Evolutionary conservation across 129 eudicot species (phyloP), one percentile per base, ranked within the genome.

Genomic region (Rutidosis leptorrhynchoides): DNA sequence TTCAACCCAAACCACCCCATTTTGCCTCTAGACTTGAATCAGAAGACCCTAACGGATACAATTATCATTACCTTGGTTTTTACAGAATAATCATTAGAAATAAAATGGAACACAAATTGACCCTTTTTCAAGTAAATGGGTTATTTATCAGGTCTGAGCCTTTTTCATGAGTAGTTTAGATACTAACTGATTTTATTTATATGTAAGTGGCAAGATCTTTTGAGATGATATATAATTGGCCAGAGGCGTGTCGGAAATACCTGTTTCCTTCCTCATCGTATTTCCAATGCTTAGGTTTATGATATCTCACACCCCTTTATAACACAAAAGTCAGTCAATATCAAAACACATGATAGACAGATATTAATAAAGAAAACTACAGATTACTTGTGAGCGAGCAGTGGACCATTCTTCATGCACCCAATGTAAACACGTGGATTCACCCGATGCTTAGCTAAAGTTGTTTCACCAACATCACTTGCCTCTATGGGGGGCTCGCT

Each of bases 321-420:
- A 46, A 40, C 40, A 60, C 19, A 30, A 45, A 33, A 40, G 33
- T 14, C 22, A 32, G 46, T 58, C 51, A 22, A 46, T n/a, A 15
- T 19, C 49, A 42, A n/a, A 52, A 62, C 57, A 45, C 79, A 74
- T 19, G 42, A 70, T n/a, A 2, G 29, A 46, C 11, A 23, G 66
- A 29, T 10, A 12, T 58, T 53, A 24, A 2, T 42, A 61, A 17
- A 37, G 40, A 20, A 54, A 29, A 23, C 7, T 63, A 24, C 3
- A 23, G 66, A 81, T 81, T 83, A 90, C 97, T 82, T 90, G 54
- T 76, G 90, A 63, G 95, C 88, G 20, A 90, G 90, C 62, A 90
- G 89, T 5, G 95, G 95, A 25, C 97, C 97, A 7, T 90, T 86
- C 69, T 89, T 89, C 97, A 89, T 89, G 83, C 97, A 89, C 29